A percentile compares a stretch with the other conserved stretches of the same genome.
Evolutionary conservation across 2,329 filamentous ascomycete species (phyloP).

Genomic region (Ophiostoma tasmaniense): DNA sequence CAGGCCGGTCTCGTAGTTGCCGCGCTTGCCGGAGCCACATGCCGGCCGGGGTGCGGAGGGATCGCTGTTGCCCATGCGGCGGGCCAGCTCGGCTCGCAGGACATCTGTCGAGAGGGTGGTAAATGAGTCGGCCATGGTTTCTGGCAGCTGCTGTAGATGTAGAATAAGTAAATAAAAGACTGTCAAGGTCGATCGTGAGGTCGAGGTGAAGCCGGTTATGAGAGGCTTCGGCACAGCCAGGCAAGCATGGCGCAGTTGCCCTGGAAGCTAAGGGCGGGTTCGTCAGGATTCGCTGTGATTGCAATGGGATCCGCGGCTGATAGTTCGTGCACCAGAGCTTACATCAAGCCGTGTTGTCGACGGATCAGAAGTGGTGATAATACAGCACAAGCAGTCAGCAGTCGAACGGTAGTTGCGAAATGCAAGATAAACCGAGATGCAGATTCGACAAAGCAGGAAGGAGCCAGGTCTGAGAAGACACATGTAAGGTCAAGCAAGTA

Average conservation of each 20-base stretch:
- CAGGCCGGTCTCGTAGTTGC: conserved; percentile 55
- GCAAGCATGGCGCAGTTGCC: conserved; percentile 4
- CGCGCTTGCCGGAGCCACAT: conserved; percentile 45
- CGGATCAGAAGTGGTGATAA: background rate
- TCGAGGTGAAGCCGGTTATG: background rate
- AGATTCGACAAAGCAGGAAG: background rate
- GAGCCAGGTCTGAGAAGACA: conserved; percentile 1
- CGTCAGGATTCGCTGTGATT: background rate
- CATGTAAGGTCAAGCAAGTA: background rate
- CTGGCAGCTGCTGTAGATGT: background rate
- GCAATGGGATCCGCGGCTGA: background rate
- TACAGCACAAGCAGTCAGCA: background rate
- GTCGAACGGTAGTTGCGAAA: background rate
- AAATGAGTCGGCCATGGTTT: conserved; percentile 1
- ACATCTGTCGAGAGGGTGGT: conserved; percentile 35
- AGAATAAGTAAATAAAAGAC: background rate
- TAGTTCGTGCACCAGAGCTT: background rate
- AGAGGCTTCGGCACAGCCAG: conserved; percentile 4
- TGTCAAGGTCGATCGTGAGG: background rate
- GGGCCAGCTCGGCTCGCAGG: conserved; percentile 44
- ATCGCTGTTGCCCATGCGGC: conserved; percentile 34
- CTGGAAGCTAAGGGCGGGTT: background rate
- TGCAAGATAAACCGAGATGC: background rate
- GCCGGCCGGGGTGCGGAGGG: conserved; percentile 33
- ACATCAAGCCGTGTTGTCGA: background rate